A percentile compares a stretch with the other conserved stretches of the same genome.
These are phyloP conservation scores for Leccinum ochraceum DNA, from an alignment of 768 basidiomycete genomes.

Conservation along the genomic window DNA sequence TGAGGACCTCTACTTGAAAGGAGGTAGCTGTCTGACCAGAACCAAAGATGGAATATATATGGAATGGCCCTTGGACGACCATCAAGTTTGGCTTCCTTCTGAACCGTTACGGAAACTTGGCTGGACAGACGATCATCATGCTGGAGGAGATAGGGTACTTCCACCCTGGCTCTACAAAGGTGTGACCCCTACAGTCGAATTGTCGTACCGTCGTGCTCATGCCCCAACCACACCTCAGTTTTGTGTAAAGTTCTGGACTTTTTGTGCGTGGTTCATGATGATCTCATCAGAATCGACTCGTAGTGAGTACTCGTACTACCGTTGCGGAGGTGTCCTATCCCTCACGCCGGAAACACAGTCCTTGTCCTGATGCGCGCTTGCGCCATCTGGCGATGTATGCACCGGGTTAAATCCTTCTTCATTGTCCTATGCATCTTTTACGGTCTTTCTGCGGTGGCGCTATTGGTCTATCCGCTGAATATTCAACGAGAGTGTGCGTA, in stretches of 20 bases:
- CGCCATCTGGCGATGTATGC: conserved; percentile 20
- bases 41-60: conserved; percentile 16
- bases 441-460: background rate
- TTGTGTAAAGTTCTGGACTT: conserved; percentile 11
- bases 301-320: background rate
- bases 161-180: conserved; percentile 2
- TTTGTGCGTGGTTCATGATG: conserved; percentile 9
- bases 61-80: conserved; percentile 17
- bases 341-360: conserved; percentile 9
- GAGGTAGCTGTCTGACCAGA: background rate
- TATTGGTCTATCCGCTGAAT: background rate
- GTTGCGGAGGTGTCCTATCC: no score
- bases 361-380: conserved; percentile 22
- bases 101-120: conserved; percentile 22
- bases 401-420: background rate
- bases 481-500: background rate
- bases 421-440: conserved; percentile 10
- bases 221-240: background rate
- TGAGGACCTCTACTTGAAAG: background rate
- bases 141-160: conserved; percentile 8
- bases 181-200: background rate
- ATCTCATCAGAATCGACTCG: conserved; percentile 17
- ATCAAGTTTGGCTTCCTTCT: conserved; percentile 19
- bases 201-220: background rate
- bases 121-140: conserved; percentile 14